These are phyloP conservation scores for Tylopilus rubrobrunneus DNA, from an alignment of 768 basidiomycete genomes.

Conservation along the genomic window DNA sequence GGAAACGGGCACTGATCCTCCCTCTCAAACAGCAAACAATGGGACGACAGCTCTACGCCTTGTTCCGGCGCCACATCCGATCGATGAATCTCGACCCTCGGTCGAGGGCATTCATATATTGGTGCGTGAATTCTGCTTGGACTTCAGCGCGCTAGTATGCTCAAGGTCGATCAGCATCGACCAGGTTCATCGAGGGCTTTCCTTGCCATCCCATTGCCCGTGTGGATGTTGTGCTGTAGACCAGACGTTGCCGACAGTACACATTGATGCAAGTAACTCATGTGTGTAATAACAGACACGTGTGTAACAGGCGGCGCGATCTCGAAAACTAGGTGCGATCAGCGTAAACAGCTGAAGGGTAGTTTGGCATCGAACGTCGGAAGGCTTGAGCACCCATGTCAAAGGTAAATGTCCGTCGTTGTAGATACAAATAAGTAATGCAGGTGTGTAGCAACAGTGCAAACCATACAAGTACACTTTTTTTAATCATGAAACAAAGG, in stretches of 20 bases:
- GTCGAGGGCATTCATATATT: neutral
- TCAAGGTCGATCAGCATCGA: neutral
- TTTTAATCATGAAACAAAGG: no score
- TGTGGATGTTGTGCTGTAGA: neutral
- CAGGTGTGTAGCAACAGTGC: no score
- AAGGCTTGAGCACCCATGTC: no score
- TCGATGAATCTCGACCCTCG: neutral
- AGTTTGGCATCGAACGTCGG: no score
- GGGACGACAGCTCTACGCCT: neutral
- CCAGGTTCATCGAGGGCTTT: neutral
- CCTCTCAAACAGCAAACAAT: neutral
- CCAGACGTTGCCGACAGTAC: neutral
- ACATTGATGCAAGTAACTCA: neutral
- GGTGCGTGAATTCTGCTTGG: neutral
- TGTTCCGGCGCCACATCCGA: neutral
- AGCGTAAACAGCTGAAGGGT: no score
- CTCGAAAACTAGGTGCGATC: no score
- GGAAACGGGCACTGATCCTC: neutral
- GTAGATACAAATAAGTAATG: no score
- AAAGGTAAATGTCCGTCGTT: no score
- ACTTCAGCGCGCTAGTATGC: neutral
- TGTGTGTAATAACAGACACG: no score
- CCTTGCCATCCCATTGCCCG: neutral
- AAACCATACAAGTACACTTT: no score
- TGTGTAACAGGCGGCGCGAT: no score